Evolutionary conservation across 2,329 filamentous ascomycete genomes (phyloP), one percentile per base, ranked within the genome.

Genomic region (Microcera coccophila): DNA sequence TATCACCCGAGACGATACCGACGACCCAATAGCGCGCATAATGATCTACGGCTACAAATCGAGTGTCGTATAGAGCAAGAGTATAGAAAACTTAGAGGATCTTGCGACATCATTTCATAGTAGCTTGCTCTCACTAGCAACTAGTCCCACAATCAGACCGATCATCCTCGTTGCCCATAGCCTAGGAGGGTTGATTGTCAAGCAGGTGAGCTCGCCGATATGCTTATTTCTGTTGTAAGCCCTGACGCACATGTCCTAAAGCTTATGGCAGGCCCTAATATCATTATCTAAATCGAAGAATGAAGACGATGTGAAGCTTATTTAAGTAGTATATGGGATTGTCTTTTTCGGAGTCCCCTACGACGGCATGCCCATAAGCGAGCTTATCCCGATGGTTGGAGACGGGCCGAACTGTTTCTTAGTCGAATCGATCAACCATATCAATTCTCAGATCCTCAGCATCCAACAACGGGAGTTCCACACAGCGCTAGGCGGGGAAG

Each of bases 41-140:
- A 45, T 62, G 21, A 53, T 49, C 9, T 62, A 59, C 41, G 59
- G 61, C 15, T 61, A 62, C 33, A 47, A 56, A 12, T 48, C 53
- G 15, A 28, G 19, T 14, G 36, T 58, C 14, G 16, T 24, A 8
- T 16, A 45, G 5, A 59, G 52, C 45, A 39, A 46, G 10, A 57
- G 41, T 17, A 15, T 47, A 10, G 36, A 43, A 26, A 39, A 37
- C 24, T 15, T 47, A 14, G 40, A 43, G 11, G 39, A 42, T 12
- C 40, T 43, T 12, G 32, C 40, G 4, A 39, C 36, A 16, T 39
- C 36, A 9, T 39, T 41, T 14, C 34, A 38, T 18, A 18, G 14
- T 12, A 45, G 28, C 11, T 18, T 45, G 7, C 35, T 36, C 12
- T 24, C 18, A 7, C 29, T 40, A 14, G 3, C 36, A 15, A 14